Conservation (phyloP, 129 eudicot genomes). For the Escallonia rubra region DNA sequence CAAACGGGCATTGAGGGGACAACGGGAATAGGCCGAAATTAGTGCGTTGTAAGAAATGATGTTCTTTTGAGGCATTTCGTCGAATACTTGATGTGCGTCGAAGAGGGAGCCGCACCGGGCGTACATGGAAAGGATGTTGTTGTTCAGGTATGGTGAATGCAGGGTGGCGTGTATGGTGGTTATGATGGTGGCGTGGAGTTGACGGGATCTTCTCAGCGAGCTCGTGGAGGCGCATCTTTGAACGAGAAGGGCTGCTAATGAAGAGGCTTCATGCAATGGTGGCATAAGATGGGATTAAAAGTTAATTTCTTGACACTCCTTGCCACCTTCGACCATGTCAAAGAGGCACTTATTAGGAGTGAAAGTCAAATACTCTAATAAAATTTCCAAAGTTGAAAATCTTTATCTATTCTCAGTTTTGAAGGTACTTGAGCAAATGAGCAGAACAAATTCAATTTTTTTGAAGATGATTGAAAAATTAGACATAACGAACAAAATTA, state of each 20-base stretch:
- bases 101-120: constrained; percentile 48
- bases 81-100: constrained; percentile 51
- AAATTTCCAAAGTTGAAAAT: too few species aligned
- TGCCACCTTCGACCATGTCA: too few species aligned
- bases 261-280: constrained; percentile 36
- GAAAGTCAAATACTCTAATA: too few species aligned
- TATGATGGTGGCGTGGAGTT: constrained; percentile 69
- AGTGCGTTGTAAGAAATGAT: constrained; percentile 73
- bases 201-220: constrained; percentile 51
- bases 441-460: too few species aligned
- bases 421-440: too few species aligned
- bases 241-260: constrained; percentile 34
- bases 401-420: too few species aligned
- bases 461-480: too few species aligned
- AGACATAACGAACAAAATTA: too few species aligned
- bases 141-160: constrained; percentile 48
- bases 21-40: constrained; percentile 58
- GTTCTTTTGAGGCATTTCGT: constrained; percentile 63
- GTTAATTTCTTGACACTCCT: too few species aligned
- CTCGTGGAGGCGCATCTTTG: constrained; percentile 48
- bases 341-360: too few species aligned
- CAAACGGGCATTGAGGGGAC: constrained; percentile 12
- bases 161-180: constrained; percentile 42
- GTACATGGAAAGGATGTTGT: constrained; percentile 77
- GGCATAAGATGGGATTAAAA: constrained; percentile 20